These are phyloP conservation scores for Aspergillus carlsbadensis DNA, from an alignment of 495 filamentous ascomycete genomes.

Conservation along the genomic window DNA sequence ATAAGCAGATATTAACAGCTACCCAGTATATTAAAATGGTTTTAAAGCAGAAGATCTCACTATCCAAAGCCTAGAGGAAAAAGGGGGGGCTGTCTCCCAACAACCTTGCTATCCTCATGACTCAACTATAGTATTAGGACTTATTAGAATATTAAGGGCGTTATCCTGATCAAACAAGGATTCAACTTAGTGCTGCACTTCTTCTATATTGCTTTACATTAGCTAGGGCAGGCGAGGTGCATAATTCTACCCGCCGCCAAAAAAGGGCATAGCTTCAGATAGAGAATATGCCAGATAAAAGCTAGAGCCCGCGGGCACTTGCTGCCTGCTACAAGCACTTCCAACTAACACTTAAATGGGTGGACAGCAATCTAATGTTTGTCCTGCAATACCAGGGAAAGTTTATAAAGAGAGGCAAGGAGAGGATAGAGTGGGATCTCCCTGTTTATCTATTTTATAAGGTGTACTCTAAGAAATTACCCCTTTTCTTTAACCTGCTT, in stretches of 20 bases:
- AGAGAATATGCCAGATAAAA: neutral
- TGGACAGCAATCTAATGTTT: conserved; percentile 11
- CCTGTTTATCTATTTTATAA: conserved; percentile 16
- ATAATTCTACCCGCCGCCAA: neutral
- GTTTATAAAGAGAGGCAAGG: conserved; percentile 12
- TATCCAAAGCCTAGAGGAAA: neutral
- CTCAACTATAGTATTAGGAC: neutral
- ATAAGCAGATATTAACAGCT: no score
- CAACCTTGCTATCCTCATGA: neutral
- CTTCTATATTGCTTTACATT: neutral
- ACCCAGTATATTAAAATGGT: no score
- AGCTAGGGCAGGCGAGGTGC: neutral
- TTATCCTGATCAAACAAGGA: conserved; percentile 1
- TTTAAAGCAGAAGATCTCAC: no score
- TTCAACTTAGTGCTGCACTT: neutral
- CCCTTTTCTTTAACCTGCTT: conserved; percentile 16
- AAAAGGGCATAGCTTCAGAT: neutral
- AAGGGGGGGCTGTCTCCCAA: neutral
- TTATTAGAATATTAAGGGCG: neutral
- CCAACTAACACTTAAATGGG: conserved; percentile 10
- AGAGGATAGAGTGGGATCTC: conserved; percentile 12
- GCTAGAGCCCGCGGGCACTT: neutral
- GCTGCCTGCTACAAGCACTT: conserved; percentile 2
- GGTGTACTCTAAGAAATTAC: conserved; percentile 11
- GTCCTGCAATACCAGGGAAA: conserved; percentile 13